Conservation (phyloP, 495 filamentous ascomycete species). For the Xylaria acuta region DNA sequence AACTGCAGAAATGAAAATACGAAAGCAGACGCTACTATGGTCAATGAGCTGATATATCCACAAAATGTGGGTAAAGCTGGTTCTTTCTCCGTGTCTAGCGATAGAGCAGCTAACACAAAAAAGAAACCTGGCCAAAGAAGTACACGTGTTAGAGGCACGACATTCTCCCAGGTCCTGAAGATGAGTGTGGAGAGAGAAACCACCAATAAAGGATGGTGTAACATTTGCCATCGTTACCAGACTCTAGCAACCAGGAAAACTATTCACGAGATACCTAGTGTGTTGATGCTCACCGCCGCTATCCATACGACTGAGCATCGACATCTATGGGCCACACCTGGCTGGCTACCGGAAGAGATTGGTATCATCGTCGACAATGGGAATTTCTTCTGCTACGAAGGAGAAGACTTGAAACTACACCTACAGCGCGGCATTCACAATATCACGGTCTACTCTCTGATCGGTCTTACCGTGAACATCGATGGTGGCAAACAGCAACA, state of each 20-base stretch:
- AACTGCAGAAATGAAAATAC: constrained; percentile 81
- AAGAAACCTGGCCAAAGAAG: constrained; percentile 56
- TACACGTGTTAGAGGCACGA: constrained; percentile 58
- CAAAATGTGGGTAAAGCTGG: constrained; percentile 49
- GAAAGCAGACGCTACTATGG: constrained; percentile 68
- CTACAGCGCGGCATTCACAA: constrained; percentile 66
- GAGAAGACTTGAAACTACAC: constrained; percentile 78
- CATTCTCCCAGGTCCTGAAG: constrained; percentile 84
- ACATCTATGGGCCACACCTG: constrained; percentile 82
- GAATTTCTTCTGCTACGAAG: constrained; percentile 89
- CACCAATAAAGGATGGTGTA: constrained; percentile 86
- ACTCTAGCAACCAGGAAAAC: constrained; percentile 78
- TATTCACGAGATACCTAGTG: constrained; percentile 76
- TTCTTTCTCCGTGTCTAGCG: constrained; percentile 26
- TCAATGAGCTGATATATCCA: constrained; percentile 89
- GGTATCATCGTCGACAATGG: constrained; percentile 82
- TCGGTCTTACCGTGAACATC: constrained; percentile 90
- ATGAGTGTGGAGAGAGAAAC: constrained; percentile 85
- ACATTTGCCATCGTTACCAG: constrained; percentile 84
- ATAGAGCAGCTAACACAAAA: constrained; percentile 27
- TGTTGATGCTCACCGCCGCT: constrained; percentile 84
- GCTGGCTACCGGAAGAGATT: constrained; percentile 91
- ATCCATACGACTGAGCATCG: constrained; percentile 72
- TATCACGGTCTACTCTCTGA: constrained; percentile 85
- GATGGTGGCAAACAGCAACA: constrained; percentile 82